A percentile compares a stretch with the other conserved stretches of the same genome.
phyloP scores from a whole-genome alignment of 2,329 filamentous ascomycete genomes.

The Fusarium coffeatum region DNA sequence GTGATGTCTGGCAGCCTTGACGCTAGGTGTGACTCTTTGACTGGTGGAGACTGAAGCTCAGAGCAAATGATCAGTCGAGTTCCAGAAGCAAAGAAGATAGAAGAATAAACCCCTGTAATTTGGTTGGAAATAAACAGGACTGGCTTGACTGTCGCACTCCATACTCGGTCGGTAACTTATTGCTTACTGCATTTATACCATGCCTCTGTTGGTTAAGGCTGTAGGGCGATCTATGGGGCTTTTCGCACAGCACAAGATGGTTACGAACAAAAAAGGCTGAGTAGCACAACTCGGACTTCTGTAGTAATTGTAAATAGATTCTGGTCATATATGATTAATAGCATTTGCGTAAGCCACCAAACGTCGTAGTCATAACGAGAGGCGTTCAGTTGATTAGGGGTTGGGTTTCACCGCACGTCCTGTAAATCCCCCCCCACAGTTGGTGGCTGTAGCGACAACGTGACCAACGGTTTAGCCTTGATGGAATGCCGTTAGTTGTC shows the following conservation, averaged over 20 bases:
- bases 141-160: constrained; percentile 1
- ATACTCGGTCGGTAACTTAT: neutral
- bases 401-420: constrained; percentile 16
- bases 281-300: neutral
- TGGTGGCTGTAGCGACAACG: constrained; percentile 20
- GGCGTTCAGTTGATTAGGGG: neutral
- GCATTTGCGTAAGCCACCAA: neutral
- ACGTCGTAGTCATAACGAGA: constrained; percentile 5
- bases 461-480: constrained; percentile 19
- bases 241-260: neutral
- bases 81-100: neutral
- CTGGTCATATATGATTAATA: neutral
- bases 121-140: neutral
- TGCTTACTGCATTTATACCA: constrained; percentile 41
- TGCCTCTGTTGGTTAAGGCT: constrained; percentile 39
- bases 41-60: neutral
- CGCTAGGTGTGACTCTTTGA: neutral
- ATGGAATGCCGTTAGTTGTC: neutral
- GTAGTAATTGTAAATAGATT: neutral
- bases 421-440: constrained; percentile 12
- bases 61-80: constrained; percentile 13
- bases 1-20: constrained; percentile 7
- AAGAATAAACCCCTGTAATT: constrained; percentile 9
- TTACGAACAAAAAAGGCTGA: neutral
- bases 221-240: constrained; percentile 29